Base-by-base conservation (phyloP, 2,329 filamentous ascomycete species). In the Aspergillus tamarii region DNA sequence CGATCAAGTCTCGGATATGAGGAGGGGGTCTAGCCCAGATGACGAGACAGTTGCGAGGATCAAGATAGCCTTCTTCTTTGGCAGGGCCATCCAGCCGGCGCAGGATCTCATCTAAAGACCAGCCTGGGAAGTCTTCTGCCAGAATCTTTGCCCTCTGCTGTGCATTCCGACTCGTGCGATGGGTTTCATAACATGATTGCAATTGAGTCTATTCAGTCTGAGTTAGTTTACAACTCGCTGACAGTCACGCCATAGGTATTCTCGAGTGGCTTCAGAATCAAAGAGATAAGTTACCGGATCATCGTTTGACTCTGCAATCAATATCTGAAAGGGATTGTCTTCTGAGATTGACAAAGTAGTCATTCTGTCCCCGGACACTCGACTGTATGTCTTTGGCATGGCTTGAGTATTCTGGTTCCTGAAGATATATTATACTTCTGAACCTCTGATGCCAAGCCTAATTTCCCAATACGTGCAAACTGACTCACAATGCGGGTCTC, bases 1-100 rank as follows among this genome's bases (percentile, higher is more conserved):
- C 77, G 4, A 93, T 88, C 64, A 97, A 79, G 28, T 83, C 78
- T 52, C 89, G 82, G 26, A 96, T 81, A 64, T 89, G 86, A 52
- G 87, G 78, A 0, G 93, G 89, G 14, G 93, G 93, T 11, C 93
- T 84, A 1, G 91, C 92, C 94, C 93, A 97, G 73, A 96, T 89
- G 1, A 93, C 91, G 21, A 97, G 84, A 74, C 93, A 94, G 73
- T 96, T 85, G 43, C 93, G 83, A 55, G 88, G 86, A 74, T 97
- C 93, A 58, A 83, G 76, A 73, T 89, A 96, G 1, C 87, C 88
- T 1, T 90, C 90, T 69, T 92, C 85, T 39, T 90, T 79, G 0
- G 81, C 77, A 1, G 86, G 85, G 28, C 89, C 84, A 69, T 89
- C 85, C 30, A 96, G 81, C 56, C 88, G 88, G 59, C 89, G 80